Evolutionary conservation across 2,329 filamentous ascomycete genomes (phyloP).

Genomic region (Ceratocystis cacaofunesta): DNA sequence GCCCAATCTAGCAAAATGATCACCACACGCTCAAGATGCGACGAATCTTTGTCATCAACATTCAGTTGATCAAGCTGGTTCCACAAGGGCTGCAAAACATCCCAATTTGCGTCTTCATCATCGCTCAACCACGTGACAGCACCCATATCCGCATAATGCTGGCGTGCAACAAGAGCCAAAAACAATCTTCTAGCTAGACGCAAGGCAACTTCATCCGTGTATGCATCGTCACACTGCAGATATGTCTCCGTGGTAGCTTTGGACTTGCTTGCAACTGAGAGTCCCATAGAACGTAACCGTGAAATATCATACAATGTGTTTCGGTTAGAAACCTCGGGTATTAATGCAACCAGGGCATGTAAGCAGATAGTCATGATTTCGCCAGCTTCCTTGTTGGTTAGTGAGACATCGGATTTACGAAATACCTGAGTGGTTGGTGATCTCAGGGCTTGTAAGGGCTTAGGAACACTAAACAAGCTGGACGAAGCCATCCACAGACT

Average conservation of each 20-base stretch:
- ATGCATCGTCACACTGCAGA: constrained; percentile 44
- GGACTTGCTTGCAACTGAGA: constrained; percentile 30
- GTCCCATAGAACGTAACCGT: constrained; percentile 40
- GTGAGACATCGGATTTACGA: constrained; percentile 24
- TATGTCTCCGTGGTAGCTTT: constrained; percentile 14
- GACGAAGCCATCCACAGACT: constrained; percentile 49
- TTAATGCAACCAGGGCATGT: constrained; percentile 45
- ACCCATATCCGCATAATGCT: constrained; percentile 35
- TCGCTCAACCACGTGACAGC: constrained; percentile 19
- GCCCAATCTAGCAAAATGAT: constrained; percentile 52
- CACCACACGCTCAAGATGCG: constrained; percentile 14
- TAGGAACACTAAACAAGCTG: constrained; percentile 42
- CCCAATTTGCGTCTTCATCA: constrained; percentile 25
- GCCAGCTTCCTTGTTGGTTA: constrained; percentile 37
- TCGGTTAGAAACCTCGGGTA: constrained; percentile 35
- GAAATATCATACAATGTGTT: constrained; percentile 44
- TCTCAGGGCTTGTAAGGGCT: constrained; percentile 28
- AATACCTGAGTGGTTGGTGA: constrained; percentile 28
- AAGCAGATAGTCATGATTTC: constrained; percentile 44
- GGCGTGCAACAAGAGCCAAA: constrained; percentile 38
- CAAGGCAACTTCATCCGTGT: constrained; percentile 45
- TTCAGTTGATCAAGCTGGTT: constrained; percentile 39
- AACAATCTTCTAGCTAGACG: constrained; percentile 45
- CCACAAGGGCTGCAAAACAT: constrained; percentile 35
- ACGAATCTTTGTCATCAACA: constrained; percentile 21